These are phyloP conservation scores for Heliosperma pusillum DNA, from an alignment of 148 eudicot species.

Conservation along the genomic window DNA sequence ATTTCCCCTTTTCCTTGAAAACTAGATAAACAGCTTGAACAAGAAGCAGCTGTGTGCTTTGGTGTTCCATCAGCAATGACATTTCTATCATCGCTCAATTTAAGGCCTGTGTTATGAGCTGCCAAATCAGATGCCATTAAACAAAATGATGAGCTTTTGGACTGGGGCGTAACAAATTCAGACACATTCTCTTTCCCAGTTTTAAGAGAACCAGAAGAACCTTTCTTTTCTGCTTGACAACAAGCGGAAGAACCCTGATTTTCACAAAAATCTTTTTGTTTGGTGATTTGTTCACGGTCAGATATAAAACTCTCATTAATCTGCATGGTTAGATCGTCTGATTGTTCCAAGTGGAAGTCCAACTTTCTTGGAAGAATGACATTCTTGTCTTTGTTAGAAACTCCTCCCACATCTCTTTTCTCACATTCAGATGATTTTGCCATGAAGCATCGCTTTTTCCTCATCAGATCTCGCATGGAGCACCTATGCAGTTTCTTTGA, in stretches of 20 bases:
- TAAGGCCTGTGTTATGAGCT: constrained; percentile 15
- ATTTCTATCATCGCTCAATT: constrained; percentile 11
- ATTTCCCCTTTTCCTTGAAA: constrained; percentile 8
- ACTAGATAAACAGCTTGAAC: constrained; percentile 14
- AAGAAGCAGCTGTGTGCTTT: constrained; percentile 19
- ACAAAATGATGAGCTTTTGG: constrained; percentile 12
- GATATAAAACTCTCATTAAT: constrained; percentile 24
- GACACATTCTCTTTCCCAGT: background rate
- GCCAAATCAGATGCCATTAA: constrained; percentile 2
- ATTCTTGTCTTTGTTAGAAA: constrained; percentile 20
- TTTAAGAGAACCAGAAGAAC: constrained; percentile 6
- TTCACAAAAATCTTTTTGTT: constrained; percentile 26
- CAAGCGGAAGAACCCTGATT: constrained; percentile 4
- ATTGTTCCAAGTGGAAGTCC: constrained; percentile 17
- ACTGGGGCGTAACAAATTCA: background rate
- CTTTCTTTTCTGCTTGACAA: constrained; percentile 14
- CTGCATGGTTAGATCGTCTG: constrained; percentile 25
- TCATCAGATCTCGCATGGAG: constrained; percentile 90
- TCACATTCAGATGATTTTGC: constrained; percentile 33
- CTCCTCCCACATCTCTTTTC: constrained; percentile 26
- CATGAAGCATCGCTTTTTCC: constrained; percentile 55
- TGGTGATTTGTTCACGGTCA: constrained; percentile 11
- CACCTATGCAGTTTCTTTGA: constrained; percentile 38
- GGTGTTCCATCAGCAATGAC: constrained; percentile 16
- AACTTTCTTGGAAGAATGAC: constrained; percentile 22